A percentile compares a stretch with the other conserved stretches of the same genome.
Evolutionary conservation across 108 stramenopile genomes (phyloP).

Genomic region (Pseudonitzschia delicatissima): DNA sequence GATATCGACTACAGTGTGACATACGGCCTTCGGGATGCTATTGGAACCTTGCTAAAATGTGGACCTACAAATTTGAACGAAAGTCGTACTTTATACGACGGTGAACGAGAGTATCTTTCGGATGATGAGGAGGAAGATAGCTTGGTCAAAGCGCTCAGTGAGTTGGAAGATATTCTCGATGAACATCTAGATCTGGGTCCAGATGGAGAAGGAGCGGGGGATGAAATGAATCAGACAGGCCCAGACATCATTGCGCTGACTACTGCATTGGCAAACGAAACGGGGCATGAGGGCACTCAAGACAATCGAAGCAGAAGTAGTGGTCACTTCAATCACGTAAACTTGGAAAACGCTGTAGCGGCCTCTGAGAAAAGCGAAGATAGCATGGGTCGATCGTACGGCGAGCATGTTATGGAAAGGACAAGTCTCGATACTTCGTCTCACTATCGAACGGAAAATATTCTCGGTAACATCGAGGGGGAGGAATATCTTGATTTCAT

Average conservation of each 20-base stretch:
- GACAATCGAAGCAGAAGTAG: not conserved
- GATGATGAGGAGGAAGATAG: not conserved
- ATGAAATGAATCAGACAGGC: not conserved
- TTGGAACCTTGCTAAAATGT: not conserved
- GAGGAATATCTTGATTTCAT: constrained; percentile 6
- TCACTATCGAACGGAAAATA: not conserved
- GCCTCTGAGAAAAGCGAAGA: not conserved
- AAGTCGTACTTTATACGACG: not conserved
- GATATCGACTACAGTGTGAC: not conserved
- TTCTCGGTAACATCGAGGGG: not conserved
- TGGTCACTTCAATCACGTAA: not conserved
- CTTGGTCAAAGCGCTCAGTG: not conserved
- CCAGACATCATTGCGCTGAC: not conserved
- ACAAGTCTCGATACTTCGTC: not conserved
- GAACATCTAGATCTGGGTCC: not conserved
- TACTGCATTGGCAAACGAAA: not conserved
- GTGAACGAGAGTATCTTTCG: not conserved
- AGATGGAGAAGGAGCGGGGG: not conserved
- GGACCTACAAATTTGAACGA: not conserved
- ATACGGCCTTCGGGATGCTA: constrained; percentile 5
- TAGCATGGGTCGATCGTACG: not conserved
- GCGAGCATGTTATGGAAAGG: not conserved
- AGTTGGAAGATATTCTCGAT: constrained; percentile 5
- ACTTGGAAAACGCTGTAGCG: not conserved
- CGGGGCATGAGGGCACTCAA: not conserved